Evolutionary conservation across 148 eudicot species (phyloP).

Genomic region (Chenopodium suecicum): DNA sequence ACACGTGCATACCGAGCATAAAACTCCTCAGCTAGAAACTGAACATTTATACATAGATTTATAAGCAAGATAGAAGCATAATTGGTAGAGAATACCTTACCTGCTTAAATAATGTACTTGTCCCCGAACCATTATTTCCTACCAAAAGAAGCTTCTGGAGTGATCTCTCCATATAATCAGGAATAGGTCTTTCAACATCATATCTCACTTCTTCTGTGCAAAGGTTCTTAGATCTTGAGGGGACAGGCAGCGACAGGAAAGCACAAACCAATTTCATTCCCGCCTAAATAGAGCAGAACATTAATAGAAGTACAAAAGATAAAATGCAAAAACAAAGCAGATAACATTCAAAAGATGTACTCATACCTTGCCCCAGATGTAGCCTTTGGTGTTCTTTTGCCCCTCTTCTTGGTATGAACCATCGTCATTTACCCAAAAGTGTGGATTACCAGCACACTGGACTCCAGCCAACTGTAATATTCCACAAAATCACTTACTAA

Average conservation of each 20-base stretch:
- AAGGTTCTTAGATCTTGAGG: constrained; percentile 58
- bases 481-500: constrained; percentile 12
- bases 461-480: constrained; percentile 87
- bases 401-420: constrained; percentile 99
- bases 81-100: constrained; percentile 33
- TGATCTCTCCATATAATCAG: constrained; percentile 64
- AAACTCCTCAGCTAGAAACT: not conserved
- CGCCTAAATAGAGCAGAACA: constrained; percentile 44
- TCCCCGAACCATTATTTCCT: constrained; percentile 84
- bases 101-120: constrained; percentile 97
- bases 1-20: not conserved
- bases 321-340: constrained; percentile 13
- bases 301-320: not conserved
- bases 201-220: constrained; percentile 58
- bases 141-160: constrained; percentile 81
- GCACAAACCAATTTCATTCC: constrained; percentile 93
- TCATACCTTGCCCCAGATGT: constrained; percentile 95
- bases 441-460: constrained; percentile 99
- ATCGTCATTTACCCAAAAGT: constrained; percentile 99
- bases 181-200: constrained; percentile 45
- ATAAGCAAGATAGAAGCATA: constrained; percentile 6
- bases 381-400: constrained; percentile 95
- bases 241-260: constrained; percentile 86
- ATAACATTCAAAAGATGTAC: not conserved
- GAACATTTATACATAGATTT: not conserved